Conservation (phyloP, 192 early-diverging fungal species). For the Funneliformis mosseae region DNA sequence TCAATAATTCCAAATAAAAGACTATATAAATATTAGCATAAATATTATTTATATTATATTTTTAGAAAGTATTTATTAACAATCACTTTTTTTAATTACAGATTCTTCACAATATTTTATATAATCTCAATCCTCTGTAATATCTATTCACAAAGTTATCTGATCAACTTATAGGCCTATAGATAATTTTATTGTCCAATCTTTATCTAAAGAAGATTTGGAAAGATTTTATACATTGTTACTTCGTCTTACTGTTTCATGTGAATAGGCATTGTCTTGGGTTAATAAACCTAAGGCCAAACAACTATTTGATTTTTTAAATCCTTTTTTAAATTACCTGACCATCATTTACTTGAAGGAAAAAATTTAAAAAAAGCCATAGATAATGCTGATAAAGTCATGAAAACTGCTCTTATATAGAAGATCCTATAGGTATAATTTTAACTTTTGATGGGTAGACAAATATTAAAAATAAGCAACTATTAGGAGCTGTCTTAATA, state of each 20-base stretch:
- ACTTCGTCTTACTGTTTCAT: not conserved
- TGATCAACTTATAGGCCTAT: not conserved
- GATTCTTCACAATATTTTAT: not conserved
- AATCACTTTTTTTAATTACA: not conserved
- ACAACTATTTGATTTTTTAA: constrained; percentile 5
- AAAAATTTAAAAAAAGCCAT: not conserved
- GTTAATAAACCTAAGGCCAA: not conserved
- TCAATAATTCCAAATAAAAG: too few relatives aligned
- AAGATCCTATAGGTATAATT: not conserved
- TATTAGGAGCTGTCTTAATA: not conserved
- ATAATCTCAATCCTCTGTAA: not conserved
- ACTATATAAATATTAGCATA: not conserved
- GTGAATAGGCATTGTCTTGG: too few relatives aligned
- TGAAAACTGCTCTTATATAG: not conserved
- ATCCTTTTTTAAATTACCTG: not conserved
- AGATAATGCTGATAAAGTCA: not conserved
- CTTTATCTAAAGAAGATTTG: not conserved
- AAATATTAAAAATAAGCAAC: not conserved
- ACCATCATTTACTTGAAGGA: not conserved
- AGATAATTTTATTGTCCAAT: not conserved
- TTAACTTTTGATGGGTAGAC: not conserved
- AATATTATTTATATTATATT: not conserved
- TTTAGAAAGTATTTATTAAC: not conserved
- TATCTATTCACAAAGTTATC: not conserved
- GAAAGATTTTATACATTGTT: not conserved